Conservation (phyloP, 140 eudicot species). For the Oenanthe javanica region DNA sequence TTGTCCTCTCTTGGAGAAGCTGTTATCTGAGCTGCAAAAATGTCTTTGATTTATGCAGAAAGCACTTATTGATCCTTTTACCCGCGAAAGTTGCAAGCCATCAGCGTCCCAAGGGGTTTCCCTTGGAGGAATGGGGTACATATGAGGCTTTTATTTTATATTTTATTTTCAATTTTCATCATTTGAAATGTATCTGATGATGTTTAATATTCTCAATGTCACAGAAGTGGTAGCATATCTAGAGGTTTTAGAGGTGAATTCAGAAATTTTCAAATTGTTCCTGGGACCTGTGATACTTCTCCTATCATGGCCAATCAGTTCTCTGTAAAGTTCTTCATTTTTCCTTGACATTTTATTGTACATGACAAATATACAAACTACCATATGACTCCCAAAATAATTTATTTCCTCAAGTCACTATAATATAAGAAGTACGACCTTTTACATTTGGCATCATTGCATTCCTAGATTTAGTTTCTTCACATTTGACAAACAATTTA, state of each 20-base stretch:
- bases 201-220: conserved; percentile 15
- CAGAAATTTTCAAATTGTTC: conserved; percentile 83
- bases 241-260: conserved; percentile 99
- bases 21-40: neutral
- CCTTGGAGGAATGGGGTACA: conserved; percentile 98
- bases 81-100: conserved; percentile 64
- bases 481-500: neutral
- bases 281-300: conserved; percentile 86
- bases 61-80: conserved; percentile 97
- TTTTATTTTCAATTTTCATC: neutral
- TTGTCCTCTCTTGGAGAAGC: neutral
- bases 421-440: neutral
- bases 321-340: conserved; percentile 57
- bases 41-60: conserved; percentile 32
- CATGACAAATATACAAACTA: neutral
- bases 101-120: conserved; percentile 92
- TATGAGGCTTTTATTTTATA: neutral
- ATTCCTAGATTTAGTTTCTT: neutral
- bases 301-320: conserved; percentile 98
- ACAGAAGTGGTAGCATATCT: conserved; percentile 94
- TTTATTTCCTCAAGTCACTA: neutral
- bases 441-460: neutral
- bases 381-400: neutral
- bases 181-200: conserved; percentile 6
- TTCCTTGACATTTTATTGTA: conserved; percentile 5